Evolutionary conservation across 2,329 filamentous ascomycete genomes (phyloP).

Genomic region (Ophiostoma ulmi): DNA sequence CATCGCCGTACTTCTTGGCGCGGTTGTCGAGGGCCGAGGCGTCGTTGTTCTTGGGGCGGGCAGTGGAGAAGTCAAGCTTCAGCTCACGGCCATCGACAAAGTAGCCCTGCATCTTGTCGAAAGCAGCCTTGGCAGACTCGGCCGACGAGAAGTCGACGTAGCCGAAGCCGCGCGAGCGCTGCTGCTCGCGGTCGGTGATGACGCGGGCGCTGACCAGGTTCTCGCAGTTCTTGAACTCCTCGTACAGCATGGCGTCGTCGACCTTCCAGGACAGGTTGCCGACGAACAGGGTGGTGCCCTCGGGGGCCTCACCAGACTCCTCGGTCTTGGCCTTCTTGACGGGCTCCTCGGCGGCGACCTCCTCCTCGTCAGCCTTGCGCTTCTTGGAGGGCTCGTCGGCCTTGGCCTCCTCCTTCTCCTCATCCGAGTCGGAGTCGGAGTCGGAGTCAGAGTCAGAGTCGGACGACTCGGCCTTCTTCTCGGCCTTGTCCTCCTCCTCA

Average conservation of each 20-base stretch:
- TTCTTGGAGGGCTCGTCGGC: slow-evolving; percentile 55
- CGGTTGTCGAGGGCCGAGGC: slow-evolving; percentile 57
- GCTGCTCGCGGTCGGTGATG: slow-evolving; percentile 74
- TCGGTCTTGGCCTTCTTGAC: slow-evolving; percentile 51
- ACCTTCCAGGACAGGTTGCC: slow-evolving; percentile 89
- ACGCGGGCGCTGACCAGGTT: slow-evolving; percentile 69
- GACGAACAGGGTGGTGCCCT: slow-evolving; percentile 68
- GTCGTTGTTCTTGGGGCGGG: slow-evolving; percentile 31
- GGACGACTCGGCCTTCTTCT: slow-evolving; percentile 29
- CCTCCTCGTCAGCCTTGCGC: slow-evolving; percentile 56
- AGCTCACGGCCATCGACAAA: slow-evolving; percentile 37
- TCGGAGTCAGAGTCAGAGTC: slow-evolving; percentile 36
- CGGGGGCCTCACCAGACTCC: slow-evolving; percentile 29
- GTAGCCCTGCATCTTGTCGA: slow-evolving; percentile 37
- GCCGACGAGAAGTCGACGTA: slow-evolving; percentile 79
- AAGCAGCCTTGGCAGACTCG: slow-evolving; percentile 42
- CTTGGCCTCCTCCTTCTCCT: slow-evolving; percentile 37
- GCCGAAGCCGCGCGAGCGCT: slow-evolving; percentile 85
- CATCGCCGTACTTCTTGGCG: slow-evolving; percentile 69
- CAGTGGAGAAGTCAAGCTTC: slow-evolving; percentile 38
- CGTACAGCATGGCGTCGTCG: slow-evolving; percentile 73
- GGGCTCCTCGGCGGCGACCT: slow-evolving; percentile 58
- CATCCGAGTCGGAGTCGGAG: slow-evolving; percentile 32
- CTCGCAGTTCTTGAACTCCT: slow-evolving; percentile 75
- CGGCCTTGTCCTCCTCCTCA: slow-evolving; percentile 33